Conservation (phyloP, 176 grass and related monocot genomes). For the Phyllostachys edulis region DNA sequence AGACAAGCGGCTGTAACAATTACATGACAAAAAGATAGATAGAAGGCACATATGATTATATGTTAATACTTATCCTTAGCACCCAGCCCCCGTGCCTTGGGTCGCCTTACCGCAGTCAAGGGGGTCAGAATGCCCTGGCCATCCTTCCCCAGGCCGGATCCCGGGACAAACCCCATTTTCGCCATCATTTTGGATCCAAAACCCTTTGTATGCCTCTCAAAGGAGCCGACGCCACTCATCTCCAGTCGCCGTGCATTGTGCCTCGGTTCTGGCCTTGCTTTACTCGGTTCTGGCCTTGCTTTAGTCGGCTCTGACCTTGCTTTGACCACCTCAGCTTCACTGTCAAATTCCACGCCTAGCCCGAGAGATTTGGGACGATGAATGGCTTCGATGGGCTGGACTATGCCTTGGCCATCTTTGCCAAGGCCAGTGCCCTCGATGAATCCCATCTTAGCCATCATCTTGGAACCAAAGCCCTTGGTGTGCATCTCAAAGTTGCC, state of each 20-base stretch:
- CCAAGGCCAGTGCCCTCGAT: conserved; percentile 75
- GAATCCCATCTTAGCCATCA: conserved; percentile 99
- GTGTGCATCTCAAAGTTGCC: conserved; percentile 87
- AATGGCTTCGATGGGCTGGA: conserved; percentile 70
- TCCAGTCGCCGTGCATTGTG: neutral
- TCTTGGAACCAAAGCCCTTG: conserved; percentile 88
- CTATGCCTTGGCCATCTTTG: conserved; percentile 85
- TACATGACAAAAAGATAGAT: conserved; percentile 3
- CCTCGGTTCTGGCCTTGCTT: conserved; percentile 29
- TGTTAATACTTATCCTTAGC: conserved; percentile 45
- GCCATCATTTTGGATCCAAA: conserved; percentile 94
- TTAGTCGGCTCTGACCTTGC: conserved; percentile 25
- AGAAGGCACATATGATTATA: neutral
- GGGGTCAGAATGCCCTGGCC: conserved; percentile 68
- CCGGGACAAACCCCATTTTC: conserved; percentile 81
- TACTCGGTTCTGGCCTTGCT: conserved; percentile 33
- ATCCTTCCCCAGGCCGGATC: conserved; percentile 73
- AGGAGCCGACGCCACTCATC: conserved; percentile 40
- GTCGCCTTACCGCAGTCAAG: conserved; percentile 54
- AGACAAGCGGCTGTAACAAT: conserved; percentile 6
- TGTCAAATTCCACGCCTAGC: conserved; percentile 70
- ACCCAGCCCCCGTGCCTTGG: conserved; percentile 56
- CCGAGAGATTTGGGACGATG: conserved; percentile 90
- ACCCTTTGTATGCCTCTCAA: conserved; percentile 92
- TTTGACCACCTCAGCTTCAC: conserved; percentile 42